A percentile compares a stretch with the other conserved stretches of the same genome.
These are phyloP conservation scores for Colletotrichum falcatum DNA, from an alignment of 2,329 filamentous ascomycete genomes.

Conservation along the genomic window DNA sequence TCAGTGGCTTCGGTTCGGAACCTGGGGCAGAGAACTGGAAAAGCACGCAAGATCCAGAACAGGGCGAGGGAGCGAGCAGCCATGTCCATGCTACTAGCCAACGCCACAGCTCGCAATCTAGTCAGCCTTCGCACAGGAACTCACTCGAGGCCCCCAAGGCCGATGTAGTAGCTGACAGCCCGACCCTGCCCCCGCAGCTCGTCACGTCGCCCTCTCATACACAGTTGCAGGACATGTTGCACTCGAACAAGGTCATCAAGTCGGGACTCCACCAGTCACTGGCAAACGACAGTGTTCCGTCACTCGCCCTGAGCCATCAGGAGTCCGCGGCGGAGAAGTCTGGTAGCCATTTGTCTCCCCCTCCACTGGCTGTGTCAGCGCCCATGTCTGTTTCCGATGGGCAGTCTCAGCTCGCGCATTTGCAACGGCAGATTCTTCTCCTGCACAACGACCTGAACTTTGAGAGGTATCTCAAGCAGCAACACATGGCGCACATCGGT, in stretches of 20 bases:
- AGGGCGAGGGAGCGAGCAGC: constrained; percentile 56
- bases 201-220: constrained; percentile 63
- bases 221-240: constrained; percentile 70
- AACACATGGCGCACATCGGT: constrained; percentile 85
- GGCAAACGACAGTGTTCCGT: constrained; percentile 69
- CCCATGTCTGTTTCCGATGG: constrained; percentile 45
- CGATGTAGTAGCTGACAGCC: constrained; percentile 66
- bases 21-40: constrained; percentile 61
- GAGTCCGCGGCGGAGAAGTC: constrained; percentile 58
- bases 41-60: constrained; percentile 64
- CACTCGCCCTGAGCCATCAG: constrained; percentile 63
- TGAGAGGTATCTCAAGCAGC: constrained; percentile 85
- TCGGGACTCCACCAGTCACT: constrained; percentile 66
- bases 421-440: constrained; percentile 81
- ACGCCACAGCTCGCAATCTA: constrained; percentile 63
- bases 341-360: constrained; percentile 47
- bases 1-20: constrained; percentile 52
- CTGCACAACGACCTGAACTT: constrained; percentile 86
- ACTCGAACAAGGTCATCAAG: constrained; percentile 69
- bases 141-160: constrained; percentile 48
- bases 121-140: constrained; percentile 62
- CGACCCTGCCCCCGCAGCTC: constrained; percentile 68
- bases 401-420: constrained; percentile 60
- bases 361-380: constrained; percentile 41
- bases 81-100: constrained; percentile 53